phyloP scores from a whole-genome alignment of 805 yeast genomes.

The Torulaspora quercuum region DNA sequence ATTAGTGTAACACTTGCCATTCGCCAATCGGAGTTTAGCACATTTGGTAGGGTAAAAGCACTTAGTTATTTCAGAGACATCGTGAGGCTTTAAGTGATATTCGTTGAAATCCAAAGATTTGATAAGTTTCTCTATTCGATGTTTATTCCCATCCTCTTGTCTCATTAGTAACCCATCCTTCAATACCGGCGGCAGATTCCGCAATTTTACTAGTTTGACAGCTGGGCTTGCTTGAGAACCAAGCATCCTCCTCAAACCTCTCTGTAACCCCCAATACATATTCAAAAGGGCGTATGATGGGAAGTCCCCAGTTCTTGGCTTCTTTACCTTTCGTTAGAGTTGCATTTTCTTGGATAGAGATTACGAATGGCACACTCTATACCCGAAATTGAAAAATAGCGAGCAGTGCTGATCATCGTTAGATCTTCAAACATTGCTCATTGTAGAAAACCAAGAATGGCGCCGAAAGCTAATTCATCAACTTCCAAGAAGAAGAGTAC shows the following conservation, averaged over 20 bases:
- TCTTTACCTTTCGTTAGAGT: too few species aligned
- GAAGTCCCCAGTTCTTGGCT: too few species aligned
- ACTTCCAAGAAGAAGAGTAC: slow-evolving; percentile 32
- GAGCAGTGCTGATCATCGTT: slow-evolving; percentile 13
- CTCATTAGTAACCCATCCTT: slow-evolving; percentile 5
- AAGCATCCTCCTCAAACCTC: background rate
- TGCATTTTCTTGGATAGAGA: too few species aligned
- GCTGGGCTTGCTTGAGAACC: background rate
- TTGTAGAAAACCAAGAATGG: slow-evolving; percentile 21
- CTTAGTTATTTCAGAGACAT: slow-evolving; percentile 16
- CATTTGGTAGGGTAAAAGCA: slow-evolving; percentile 22
- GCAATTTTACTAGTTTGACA: background rate
- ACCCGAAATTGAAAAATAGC: slow-evolving; percentile 10
- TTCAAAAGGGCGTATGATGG: too few species aligned
- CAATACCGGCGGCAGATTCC: slow-evolving; percentile 1
- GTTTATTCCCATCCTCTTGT: slow-evolving; percentile 9
- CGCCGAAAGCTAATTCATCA: slow-evolving; percentile 30
- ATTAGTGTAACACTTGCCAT: slow-evolving; percentile 12
- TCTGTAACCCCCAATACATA: too few species aligned
- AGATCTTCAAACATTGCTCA: background rate
- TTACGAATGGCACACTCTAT: too few species aligned
- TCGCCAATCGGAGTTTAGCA: slow-evolving; percentile 11
- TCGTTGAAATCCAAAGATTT: slow-evolving; percentile 11
- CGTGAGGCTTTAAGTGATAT: slow-evolving; percentile 12
- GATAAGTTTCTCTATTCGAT: slow-evolving; percentile 8